Evolutionary conservation across 148 eudicot species (phyloP).

Genomic region (Rhododendron molle): DNA sequence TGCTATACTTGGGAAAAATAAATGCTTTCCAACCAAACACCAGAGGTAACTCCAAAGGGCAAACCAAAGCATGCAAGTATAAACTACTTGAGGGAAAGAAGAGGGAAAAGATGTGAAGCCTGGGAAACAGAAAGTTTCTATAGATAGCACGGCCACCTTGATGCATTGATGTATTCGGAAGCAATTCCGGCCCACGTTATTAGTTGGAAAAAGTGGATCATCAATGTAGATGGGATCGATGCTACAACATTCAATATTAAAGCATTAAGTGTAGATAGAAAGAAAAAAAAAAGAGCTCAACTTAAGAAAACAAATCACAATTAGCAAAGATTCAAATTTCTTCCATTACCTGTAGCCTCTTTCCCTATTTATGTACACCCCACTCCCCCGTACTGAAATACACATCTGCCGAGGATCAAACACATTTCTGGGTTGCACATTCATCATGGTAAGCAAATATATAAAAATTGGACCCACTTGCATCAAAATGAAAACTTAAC

Average conservation of each 20-base stretch:
- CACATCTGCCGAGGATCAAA: constrained; percentile 99
- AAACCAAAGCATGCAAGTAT: too few species aligned
- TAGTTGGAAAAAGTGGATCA: constrained; percentile 88
- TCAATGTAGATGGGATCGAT: constrained; percentile 96
- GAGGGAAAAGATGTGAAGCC: neutral
- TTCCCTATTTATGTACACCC: constrained; percentile 84
- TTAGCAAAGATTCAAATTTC: neutral
- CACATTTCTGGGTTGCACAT: constrained; percentile 61
- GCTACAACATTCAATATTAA: constrained; percentile 35
- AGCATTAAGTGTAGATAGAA: constrained; percentile 3
- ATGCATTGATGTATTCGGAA: constrained; percentile 96
- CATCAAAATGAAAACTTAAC: neutral
- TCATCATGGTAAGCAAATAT: constrained; percentile 4
- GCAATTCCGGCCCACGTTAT: constrained; percentile 96
- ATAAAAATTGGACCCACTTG: neutral
- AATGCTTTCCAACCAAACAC: neutral
- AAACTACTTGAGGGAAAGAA: neutral
- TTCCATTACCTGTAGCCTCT: constrained; percentile 71
- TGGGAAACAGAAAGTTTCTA: neutral
- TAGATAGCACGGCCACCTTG: constrained; percentile 52
- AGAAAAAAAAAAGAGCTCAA: neutral
- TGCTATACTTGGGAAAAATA: neutral
- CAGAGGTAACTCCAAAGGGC: neutral
- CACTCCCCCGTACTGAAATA: constrained; percentile 89
- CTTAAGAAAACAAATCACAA: neutral